phyloP scores from a whole-genome alignment of 1,139 yeast species.

The Yamadazyma friedrichii region DNA sequence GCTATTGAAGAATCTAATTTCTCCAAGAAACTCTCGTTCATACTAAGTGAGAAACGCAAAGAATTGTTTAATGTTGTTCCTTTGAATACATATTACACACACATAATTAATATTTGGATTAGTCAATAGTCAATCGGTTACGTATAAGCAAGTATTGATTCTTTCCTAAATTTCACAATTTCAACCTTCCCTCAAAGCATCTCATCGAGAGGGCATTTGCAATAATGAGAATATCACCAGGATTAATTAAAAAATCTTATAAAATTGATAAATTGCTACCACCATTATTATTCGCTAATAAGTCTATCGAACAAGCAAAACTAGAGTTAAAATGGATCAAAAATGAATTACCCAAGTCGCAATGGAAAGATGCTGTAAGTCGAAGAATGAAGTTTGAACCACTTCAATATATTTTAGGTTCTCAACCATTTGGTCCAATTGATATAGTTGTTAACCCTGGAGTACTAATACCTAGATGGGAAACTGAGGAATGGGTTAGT shows the following conservation, averaged over 20 bases:
- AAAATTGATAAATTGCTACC: slow-evolving; percentile 24
- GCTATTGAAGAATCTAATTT: too few relatives aligned
- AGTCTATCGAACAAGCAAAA: slow-evolving; percentile 28
- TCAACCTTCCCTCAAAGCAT: too few relatives aligned
- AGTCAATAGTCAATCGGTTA: too few relatives aligned
- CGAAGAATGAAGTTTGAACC: slow-evolving; percentile 56
- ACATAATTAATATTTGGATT: too few relatives aligned
- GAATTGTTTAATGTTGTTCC: too few relatives aligned
- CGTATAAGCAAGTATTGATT: too few relatives aligned
- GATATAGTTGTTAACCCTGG: slow-evolving; percentile 58
- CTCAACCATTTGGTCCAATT: slow-evolving; percentile 82
- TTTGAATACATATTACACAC: too few relatives aligned
- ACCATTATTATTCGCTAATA: slow-evolving; percentile 32
- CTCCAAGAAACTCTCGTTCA: too few relatives aligned
- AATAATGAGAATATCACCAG: slow-evolving; percentile 25
- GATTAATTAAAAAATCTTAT: slow-evolving; percentile 27
- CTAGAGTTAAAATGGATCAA: slow-evolving; percentile 43
- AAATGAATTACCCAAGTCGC: slow-evolving; percentile 32
- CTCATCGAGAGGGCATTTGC: too few relatives aligned
- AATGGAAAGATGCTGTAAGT: slow-evolving; percentile 35
- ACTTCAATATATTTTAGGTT: slow-evolving; percentile 76
- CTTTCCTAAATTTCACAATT: too few relatives aligned
- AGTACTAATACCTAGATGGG: slow-evolving; percentile 91
- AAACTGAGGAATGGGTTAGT: slow-evolving; percentile 87
- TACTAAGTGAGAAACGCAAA: too few relatives aligned